Conservation (phyloP, 1,284 basidiomycete species). For the Spongispora temasekensis region DNA sequence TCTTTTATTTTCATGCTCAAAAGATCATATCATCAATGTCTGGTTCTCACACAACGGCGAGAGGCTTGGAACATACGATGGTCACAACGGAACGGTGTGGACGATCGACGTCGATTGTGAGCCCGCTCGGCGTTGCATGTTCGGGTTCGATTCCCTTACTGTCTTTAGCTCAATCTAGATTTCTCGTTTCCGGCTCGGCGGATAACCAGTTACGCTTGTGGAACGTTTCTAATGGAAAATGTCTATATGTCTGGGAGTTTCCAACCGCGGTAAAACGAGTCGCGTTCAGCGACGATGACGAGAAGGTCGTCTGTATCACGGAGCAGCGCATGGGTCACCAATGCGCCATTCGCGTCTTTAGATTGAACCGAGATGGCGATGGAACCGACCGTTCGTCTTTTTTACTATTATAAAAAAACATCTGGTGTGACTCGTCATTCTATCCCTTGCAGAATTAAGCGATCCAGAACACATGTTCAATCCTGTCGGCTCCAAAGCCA, state of each 20-base stretch:
- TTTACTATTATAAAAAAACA: background rate
- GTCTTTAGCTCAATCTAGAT: constrained; percentile 76
- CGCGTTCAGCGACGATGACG: constrained; percentile 86
- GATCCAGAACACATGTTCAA: constrained; percentile 82
- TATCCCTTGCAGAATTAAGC: constrained; percentile 56
- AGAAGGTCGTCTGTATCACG: constrained; percentile 88
- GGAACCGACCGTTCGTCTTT: constrained; percentile 61
- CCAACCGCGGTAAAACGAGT: constrained; percentile 97
- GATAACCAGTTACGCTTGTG: constrained; percentile 95
- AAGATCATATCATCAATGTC: constrained; percentile 94
- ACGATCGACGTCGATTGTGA: constrained; percentile 94
- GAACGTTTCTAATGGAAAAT: constrained; percentile 89
- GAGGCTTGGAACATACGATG: constrained; percentile 94
- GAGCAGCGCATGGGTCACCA: constrained; percentile 96
- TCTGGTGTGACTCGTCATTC: background rate
- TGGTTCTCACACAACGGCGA: constrained; percentile 99
- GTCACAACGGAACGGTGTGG: constrained; percentile 97
- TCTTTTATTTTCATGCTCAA: constrained; percentile 93
- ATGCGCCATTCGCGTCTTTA: constrained; percentile 86
- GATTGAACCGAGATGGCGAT: constrained; percentile 81
- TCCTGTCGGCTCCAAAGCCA: constrained; percentile 92
- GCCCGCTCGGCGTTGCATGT: too few species aligned
- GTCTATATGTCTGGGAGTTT: constrained; percentile 95
- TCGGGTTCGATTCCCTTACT: too few species aligned
- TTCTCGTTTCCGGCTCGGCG: constrained; percentile 84